Evolutionary conservation across 225 moss, liverwort and hornwort genomes (phyloP).

Genomic region (Thuidium tamariscinum): DNA sequence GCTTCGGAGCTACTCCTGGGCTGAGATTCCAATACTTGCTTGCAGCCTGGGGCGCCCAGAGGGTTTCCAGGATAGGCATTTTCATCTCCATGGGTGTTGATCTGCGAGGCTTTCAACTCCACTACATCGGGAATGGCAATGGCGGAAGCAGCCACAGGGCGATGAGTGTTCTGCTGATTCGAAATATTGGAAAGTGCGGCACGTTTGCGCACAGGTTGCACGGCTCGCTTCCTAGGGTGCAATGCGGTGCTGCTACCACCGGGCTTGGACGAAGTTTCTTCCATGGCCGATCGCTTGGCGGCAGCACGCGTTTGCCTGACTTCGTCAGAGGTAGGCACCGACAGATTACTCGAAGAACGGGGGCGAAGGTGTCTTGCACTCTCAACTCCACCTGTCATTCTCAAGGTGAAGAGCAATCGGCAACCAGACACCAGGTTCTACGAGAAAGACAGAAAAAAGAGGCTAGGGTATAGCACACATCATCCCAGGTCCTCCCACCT

Average conservation of each 20-base stretch:
- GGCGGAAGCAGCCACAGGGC: constrained; percentile 8
- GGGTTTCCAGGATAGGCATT: constrained; percentile 12
- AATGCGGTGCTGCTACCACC: constrained; percentile 20
- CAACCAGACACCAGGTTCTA: not conserved
- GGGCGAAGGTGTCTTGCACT: constrained; percentile 30
- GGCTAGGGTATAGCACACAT: constrained; percentile 3
- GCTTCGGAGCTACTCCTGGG: constrained; percentile 56
- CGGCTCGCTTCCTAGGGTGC: constrained; percentile 66
- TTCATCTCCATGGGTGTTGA: constrained; percentile 12
- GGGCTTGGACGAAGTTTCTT: constrained; percentile 36
- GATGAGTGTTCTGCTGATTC: constrained; percentile 32
- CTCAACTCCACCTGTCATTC: constrained; percentile 48
- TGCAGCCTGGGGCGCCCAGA: not conserved
- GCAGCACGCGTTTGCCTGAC: constrained; percentile 80
- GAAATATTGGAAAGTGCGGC: constrained; percentile 68
- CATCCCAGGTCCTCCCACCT: not conserved
- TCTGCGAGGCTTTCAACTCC: constrained; percentile 4
- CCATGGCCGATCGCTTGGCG: constrained; percentile 84
- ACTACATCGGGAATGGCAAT: not conserved
- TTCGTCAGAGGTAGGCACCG: constrained; percentile 24
- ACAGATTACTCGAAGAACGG: constrained; percentile 10
- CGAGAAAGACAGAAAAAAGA: no score
- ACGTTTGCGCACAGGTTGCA: constrained; percentile 66
- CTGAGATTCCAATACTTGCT: constrained; percentile 2
- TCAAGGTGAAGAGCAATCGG: not conserved